Conservation (phyloP, 2,329 filamentous ascomycete species). For the Metarhizium anisopliae region DNA sequence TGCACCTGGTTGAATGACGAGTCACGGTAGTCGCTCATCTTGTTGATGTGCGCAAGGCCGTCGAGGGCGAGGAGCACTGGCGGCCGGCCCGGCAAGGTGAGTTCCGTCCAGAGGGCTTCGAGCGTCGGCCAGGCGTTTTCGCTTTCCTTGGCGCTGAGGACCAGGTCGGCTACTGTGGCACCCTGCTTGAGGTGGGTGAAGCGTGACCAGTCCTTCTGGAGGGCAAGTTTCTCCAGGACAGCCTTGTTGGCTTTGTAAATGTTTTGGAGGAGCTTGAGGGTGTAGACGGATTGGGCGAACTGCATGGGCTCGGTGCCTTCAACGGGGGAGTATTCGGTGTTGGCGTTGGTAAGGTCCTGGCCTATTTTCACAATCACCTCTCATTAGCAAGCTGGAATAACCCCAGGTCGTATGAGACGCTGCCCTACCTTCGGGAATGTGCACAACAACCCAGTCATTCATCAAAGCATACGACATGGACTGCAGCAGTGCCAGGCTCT, state of each 20-base stretch:
- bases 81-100: constrained; percentile 43
- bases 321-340: constrained; percentile 71
- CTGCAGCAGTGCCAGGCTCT: constrained; percentile 80
- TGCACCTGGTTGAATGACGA: constrained; percentile 68
- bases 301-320: constrained; percentile 45
- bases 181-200: constrained; percentile 38
- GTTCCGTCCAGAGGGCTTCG: constrained; percentile 71
- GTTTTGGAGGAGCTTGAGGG: constrained; percentile 62
- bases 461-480: constrained; percentile 72
- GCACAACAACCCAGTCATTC: constrained; percentile 81
- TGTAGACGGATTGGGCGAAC: constrained; percentile 75
- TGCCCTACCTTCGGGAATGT: constrained; percentile 73
- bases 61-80: constrained; percentile 70
- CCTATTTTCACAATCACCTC: constrained; percentile 27
- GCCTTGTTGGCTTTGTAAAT: constrained; percentile 63
- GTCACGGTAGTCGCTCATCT: constrained; percentile 63
- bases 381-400: neutral
- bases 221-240: constrained; percentile 46
- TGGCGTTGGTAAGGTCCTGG: constrained; percentile 70
- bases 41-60: constrained; percentile 74
- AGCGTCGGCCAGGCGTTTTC: constrained; percentile 76
- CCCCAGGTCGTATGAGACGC: neutral
- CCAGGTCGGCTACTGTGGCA: constrained; percentile 59
- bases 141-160: constrained; percentile 61
- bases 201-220: constrained; percentile 34